Evolutionary conservation across 768 basidiomycete genomes (phyloP).

Genomic region (Kwoniella sp.): DNA sequence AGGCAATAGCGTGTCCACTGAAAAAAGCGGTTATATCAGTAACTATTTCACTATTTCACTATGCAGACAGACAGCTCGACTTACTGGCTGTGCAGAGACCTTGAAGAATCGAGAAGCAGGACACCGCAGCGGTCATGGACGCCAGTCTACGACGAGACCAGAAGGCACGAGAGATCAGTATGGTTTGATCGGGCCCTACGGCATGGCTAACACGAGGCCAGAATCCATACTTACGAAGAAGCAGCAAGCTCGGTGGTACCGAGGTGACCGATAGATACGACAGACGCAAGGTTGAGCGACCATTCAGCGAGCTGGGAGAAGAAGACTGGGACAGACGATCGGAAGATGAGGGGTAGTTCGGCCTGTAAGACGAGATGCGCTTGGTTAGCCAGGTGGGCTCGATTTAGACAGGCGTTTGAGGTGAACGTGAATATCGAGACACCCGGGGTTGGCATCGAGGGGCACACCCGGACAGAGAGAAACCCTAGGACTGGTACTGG

Average conservation of each 20-base stretch:
- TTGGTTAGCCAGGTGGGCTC: not conserved
- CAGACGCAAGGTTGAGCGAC: constrained; percentile 78
- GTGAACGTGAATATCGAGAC: too few species aligned
- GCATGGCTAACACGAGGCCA: too few species aligned
- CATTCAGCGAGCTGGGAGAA: constrained; percentile 64
- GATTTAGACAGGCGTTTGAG: too few species aligned
- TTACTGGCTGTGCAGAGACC: constrained; percentile 72
- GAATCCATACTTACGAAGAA: constrained; percentile 62
- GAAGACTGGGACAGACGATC: constrained; percentile 45
- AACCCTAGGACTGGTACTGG: too few species aligned
- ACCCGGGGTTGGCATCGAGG: too few species aligned
- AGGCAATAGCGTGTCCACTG: constrained; percentile 86
- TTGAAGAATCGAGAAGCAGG: constrained; percentile 77
- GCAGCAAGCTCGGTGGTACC: constrained; percentile 88
- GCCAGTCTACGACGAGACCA: constrained; percentile 40
- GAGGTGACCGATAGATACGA: constrained; percentile 85
- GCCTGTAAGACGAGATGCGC: constrained; percentile 18
- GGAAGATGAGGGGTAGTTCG: constrained; percentile 45
- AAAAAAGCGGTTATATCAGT: not conserved
- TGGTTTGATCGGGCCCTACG: not conserved
- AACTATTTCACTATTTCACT: not conserved
- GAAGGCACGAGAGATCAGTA: constrained; percentile 6
- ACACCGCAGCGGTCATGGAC: constrained; percentile 60
- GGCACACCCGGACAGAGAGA: too few species aligned
- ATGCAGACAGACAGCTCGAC: constrained; percentile 21